These are phyloP conservation scores for Artomyces pyxidatus DNA, from an alignment of 768 basidiomycete species.

Conservation along the genomic window DNA sequence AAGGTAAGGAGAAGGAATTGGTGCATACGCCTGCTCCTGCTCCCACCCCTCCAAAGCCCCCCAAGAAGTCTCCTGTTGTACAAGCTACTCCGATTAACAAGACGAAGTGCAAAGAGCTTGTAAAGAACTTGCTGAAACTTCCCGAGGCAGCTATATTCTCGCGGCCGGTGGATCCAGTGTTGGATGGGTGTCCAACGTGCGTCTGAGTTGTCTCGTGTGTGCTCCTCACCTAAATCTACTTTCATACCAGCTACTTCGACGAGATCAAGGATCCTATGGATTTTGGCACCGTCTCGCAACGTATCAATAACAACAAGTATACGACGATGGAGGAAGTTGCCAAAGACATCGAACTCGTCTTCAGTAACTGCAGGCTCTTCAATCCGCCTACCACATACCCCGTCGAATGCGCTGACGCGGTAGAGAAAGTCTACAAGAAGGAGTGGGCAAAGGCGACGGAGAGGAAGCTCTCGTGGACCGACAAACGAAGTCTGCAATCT, in stretches of 20 bases:
- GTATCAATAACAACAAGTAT: slow-evolving; percentile 63
- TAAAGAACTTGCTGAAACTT: slow-evolving; percentile 50
- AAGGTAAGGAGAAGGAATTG: slow-evolving; percentile 55
- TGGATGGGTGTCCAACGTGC: slow-evolving; percentile 87
- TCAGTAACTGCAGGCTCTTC: slow-evolving; percentile 87
- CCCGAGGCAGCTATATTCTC: slow-evolving; percentile 69
- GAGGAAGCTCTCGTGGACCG: slow-evolving; percentile 63
- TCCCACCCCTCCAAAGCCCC: slow-evolving; percentile 29
- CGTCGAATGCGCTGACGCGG: slow-evolving; percentile 55
- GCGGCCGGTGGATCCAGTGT: slow-evolving; percentile 74
- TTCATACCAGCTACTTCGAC: slow-evolving; percentile 64
- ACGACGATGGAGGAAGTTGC: slow-evolving; percentile 74
- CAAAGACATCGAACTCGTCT: slow-evolving; percentile 73
- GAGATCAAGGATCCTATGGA: slow-evolving; percentile 95
- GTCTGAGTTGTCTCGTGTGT: slow-evolving; percentile 22
- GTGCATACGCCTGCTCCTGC: slow-evolving; percentile 25
- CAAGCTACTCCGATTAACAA: slow-evolving; percentile 55
- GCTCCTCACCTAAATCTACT: slow-evolving; percentile 9
- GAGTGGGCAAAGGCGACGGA: slow-evolving; percentile 81
- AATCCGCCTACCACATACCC: slow-evolving; percentile 80
- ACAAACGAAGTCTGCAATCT: slow-evolving; percentile 71
- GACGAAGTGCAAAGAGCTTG: slow-evolving; percentile 73
- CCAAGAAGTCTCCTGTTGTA: slow-evolving; percentile 17
- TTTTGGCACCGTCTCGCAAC: slow-evolving; percentile 69
- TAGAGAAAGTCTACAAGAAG: slow-evolving; percentile 71